Percentiles rank a stretch among this genome's conserved stretches.
These are phyloP conservation scores for Plasmopara muralis DNA, from an alignment of 352 stramenopile genomes.

Conservation along the genomic window DNA sequence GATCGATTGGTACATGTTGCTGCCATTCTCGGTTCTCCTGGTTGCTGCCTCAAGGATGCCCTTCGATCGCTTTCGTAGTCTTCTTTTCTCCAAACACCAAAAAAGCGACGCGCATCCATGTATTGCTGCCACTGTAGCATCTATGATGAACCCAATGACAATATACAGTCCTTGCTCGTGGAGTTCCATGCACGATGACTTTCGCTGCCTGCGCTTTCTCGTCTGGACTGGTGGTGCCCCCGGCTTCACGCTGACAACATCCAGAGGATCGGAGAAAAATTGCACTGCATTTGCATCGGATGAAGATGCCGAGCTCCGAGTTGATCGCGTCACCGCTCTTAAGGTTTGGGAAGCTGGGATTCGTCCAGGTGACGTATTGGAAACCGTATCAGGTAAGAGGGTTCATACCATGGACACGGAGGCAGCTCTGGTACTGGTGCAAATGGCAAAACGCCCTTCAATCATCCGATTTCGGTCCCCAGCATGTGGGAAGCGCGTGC, in stretches of 20 bases:
- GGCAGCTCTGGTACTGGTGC: constrained; percentile 29
- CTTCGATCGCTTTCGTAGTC: constrained; percentile 13
- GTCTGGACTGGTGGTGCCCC: constrained; percentile 30
- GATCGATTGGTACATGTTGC: background rate
- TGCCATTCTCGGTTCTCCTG: constrained; percentile 12
- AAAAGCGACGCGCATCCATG: background rate
- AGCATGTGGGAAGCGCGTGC: constrained; percentile 13
- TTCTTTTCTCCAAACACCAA: constrained; percentile 13
- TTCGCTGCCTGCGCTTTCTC: constrained; percentile 42
- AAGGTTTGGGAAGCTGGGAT: constrained; percentile 43
- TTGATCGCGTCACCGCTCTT: constrained; percentile 25
- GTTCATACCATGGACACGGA: constrained; percentile 30
- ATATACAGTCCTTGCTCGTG: constrained; percentile 7
- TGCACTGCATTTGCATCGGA: constrained; percentile 11
- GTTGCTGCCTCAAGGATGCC: constrained; percentile 12
- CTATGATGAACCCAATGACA: background rate
- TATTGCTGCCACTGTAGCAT: background rate
- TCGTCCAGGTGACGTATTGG: constrained; percentile 47
- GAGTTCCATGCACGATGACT: constrained; percentile 27
- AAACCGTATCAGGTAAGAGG: constrained; percentile 32
- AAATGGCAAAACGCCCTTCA: constrained; percentile 19
- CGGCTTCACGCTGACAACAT: constrained; percentile 27
- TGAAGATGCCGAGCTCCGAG: constrained; percentile 23
- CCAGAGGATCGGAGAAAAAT: constrained; percentile 3
- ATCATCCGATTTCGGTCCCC: constrained; percentile 47